Percentiles rank a stretch among this genome's conserved stretches.
Conservation (phyloP, 1,139 yeast species). For the Nematodospora anomalae region DNA sequence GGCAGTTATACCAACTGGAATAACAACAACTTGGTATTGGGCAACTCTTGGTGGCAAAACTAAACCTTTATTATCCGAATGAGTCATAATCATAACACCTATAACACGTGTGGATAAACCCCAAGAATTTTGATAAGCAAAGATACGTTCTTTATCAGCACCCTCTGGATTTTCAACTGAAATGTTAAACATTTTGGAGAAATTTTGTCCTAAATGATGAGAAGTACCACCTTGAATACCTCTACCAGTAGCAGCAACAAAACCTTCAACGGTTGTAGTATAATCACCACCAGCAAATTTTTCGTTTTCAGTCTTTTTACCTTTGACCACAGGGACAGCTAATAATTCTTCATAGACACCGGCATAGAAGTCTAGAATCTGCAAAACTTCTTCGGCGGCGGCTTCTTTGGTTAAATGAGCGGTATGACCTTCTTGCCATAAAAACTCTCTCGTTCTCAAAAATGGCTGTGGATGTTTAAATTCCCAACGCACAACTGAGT, state of each 20-base stretch:
- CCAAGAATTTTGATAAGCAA: constrained; percentile 98
- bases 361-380: constrained; percentile 84
- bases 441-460: constrained; percentile 95
- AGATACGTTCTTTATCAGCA: constrained; percentile 78
- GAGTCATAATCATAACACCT: constrained; percentile 99
- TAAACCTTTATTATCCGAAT: constrained; percentile 97
- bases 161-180: constrained; percentile 94
- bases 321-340: constrained; percentile 97
- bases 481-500: constrained; percentile 99
- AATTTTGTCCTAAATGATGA: constrained; percentile 96
- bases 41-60: constrained; percentile 98
- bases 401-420: constrained; percentile 83
- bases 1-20: constrained; percentile 93
- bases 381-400: constrained; percentile 80
- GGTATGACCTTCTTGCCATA: constrained; percentile 99
- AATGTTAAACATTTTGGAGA: constrained; percentile 97
- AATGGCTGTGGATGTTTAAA: constrained; percentile 99
- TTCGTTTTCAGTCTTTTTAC: constrained; percentile 94
- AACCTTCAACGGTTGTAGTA: constrained; percentile 96
- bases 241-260: constrained; percentile 97
- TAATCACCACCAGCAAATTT: constrained; percentile 97
- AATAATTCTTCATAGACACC: constrained; percentile 84
- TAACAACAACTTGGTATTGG: constrained; percentile 83
- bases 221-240: constrained; percentile 99
- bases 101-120: constrained; percentile 97